Evolutionary conservation across 352 stramenopile genomes (phyloP), one percentile per base, ranked within the genome.

Genomic region (Chrysophaeum taylorii): DNA sequence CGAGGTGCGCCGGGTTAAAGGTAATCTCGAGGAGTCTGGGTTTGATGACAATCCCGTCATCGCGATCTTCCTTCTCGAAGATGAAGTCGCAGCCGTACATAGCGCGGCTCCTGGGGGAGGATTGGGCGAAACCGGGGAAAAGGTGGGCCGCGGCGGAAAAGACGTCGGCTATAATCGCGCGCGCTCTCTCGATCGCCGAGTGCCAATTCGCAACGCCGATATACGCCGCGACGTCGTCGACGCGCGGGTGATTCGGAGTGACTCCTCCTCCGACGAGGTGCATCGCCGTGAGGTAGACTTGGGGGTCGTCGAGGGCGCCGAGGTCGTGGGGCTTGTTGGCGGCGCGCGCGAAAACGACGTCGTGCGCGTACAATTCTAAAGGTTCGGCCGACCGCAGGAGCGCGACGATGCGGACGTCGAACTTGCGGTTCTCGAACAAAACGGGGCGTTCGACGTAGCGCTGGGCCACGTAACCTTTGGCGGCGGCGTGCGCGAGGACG

Each of bases 11-110:
- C 1, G 57, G 57, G 0, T 31, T 14, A 36, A 66, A 42, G 57
- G 57, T 66, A 23, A 66, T n/a, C 27, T 66, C 57, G 31, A 66
- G 57, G 33, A 66, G 36, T 2, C 18, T 38, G 33, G 57, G 57
- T 36, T 66, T 16, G 12, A 66, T 18, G n/a, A n/a, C n/a, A n/a
- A n/a, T n/a, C n/a, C n/a, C n/a, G n/a, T n/a, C n/a, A n/a, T n/a
- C n/a, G n/a, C n/a, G n/a, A n/a, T n/a, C n/a, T 23, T 66, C 57
- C 14, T 27, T 5, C 33, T 16, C 16, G 33, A 66, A 36, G 5
- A 66, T 42, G 35, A 66, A 66, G 35, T 66, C 57, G 35, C 31
- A 66, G 31, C 57, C 57, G 35, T 66, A 66, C 14, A 35, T 35
- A 1, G 33, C 36, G 21, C 57, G 57, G 1, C 2, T 25, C n/a